A percentile compares a stretch with the other conserved stretches of the same genome.
Evolutionary conservation across 306 rosid genomes (phyloP).

Genomic region (Quercus rubra): DNA sequence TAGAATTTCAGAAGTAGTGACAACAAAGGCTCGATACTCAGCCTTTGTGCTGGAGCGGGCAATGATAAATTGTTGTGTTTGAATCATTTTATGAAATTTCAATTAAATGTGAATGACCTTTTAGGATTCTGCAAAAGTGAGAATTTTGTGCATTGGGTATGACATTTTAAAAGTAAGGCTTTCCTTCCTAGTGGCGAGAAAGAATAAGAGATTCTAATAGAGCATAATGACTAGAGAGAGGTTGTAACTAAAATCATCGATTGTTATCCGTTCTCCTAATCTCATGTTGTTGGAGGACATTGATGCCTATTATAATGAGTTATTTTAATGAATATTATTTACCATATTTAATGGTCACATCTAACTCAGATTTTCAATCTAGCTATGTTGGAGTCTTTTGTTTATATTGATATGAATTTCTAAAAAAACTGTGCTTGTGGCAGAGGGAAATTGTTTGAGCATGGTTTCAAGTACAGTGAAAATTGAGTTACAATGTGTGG

Average conservation of each 20-base stretch:
- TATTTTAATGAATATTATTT: background rate
- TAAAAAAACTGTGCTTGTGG: background rate
- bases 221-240: no score
- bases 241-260: no score
- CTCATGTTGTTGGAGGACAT: background rate
- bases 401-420: background rate
- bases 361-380: background rate
- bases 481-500: slow-evolving; percentile 88
- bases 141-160: no score
- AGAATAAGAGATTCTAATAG: background rate
- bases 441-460: slow-evolving; percentile 40
- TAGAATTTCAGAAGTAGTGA: no score
- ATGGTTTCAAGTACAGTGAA: slow-evolving; percentile 32
- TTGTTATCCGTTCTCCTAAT: no score
- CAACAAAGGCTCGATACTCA: no score
- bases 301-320: background rate
- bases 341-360: background rate
- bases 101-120: no score
- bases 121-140: no score
- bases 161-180: no score
- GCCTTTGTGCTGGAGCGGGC: no score
- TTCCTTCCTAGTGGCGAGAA: background rate
- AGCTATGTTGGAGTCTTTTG: background rate
- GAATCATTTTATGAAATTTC: no score
- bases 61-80: no score